These are phyloP conservation scores for Castanea sativa DNA, from an alignment of 306 rosid genomes.

Conservation along the genomic window DNA sequence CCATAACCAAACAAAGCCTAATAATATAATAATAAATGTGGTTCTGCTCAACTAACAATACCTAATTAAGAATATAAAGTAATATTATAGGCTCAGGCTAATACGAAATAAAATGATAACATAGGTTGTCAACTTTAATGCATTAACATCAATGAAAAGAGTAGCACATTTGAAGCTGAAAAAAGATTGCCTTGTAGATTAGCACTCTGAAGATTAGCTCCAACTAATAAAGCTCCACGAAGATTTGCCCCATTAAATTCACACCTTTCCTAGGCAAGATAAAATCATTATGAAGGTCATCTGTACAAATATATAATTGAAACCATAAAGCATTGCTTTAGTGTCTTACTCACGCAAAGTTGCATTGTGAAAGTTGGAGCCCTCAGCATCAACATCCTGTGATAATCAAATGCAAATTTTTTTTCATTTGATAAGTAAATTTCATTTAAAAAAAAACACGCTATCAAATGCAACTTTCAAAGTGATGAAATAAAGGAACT, in stretches of 20 bases:
- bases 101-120: not conserved
- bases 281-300: constrained; percentile 38
- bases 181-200: constrained; percentile 75
- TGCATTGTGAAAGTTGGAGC: constrained; percentile 81
- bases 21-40: too few species aligned
- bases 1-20: too few species aligned
- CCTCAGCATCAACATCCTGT: constrained; percentile 94
- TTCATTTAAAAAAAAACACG: too few species aligned
- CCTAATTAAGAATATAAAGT: too few species aligned
- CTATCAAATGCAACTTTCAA: constrained; percentile 2
- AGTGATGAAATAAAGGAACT: constrained; percentile 6
- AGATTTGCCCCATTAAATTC: constrained; percentile 97
- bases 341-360: constrained; percentile 86
- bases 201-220: constrained; percentile 89
- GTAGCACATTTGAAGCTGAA: not conserved
- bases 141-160: not conserved
- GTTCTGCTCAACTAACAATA: too few species aligned
- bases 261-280: constrained; percentile 85
- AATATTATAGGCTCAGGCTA: too few species aligned
- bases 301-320: constrained; percentile 12
- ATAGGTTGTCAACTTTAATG: not conserved
- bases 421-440: too few species aligned
- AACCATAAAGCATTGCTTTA: constrained; percentile 12
- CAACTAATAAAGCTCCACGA: constrained; percentile 85
- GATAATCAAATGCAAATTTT: constrained; percentile 8